Evolutionary conservation across 495 filamentous ascomycete species (phyloP).

Genomic region (Aspergillus coremiiformis): DNA sequence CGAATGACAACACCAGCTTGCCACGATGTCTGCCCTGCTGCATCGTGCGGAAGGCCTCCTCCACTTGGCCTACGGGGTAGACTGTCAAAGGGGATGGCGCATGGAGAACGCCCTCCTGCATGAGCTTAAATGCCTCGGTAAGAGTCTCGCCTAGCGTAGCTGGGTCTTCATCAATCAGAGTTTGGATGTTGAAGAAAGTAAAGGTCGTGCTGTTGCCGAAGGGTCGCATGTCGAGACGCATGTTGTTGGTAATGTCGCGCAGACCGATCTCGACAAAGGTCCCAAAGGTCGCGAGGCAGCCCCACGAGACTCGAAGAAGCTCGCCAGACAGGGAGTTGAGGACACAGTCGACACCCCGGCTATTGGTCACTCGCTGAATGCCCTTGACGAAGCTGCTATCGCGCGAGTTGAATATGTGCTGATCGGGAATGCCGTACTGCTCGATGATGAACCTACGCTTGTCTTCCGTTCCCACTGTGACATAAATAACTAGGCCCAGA

Average conservation of each 20-base stretch:
- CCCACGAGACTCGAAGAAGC: conserved; percentile 42
- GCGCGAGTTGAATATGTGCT: conserved; percentile 43
- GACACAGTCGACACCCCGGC: conserved; percentile 46
- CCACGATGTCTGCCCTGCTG: not conserved
- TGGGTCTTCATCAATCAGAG: conserved; percentile 23
- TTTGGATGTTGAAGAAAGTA: conserved; percentile 19
- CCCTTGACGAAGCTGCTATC: not conserved
- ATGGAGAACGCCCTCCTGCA: not conserved
- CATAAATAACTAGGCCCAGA: conserved; percentile 24
- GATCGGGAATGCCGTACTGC: conserved; percentile 24
- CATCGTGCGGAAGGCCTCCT: not conserved
- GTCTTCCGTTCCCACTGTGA: conserved; percentile 35
- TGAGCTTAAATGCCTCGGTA: not conserved
- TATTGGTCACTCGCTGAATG: conserved; percentile 19
- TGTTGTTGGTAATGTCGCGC: conserved; percentile 18
- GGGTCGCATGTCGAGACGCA: conserved; percentile 30
- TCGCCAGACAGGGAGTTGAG: conserved; percentile 50
- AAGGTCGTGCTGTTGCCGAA: conserved; percentile 39
- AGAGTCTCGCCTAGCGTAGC: conserved; percentile 29
- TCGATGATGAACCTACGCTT: conserved; percentile 30
- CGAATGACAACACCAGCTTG: not conserved
- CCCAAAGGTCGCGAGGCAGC: conserved; percentile 49
- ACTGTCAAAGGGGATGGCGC: not conserved
- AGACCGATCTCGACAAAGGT: conserved; percentile 40
- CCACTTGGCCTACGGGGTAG: not conserved